These are phyloP conservation scores for Apiotrichum laibachii DNA, from an alignment of 1,284 basidiomycete genomes.

Conservation along the genomic window DNA sequence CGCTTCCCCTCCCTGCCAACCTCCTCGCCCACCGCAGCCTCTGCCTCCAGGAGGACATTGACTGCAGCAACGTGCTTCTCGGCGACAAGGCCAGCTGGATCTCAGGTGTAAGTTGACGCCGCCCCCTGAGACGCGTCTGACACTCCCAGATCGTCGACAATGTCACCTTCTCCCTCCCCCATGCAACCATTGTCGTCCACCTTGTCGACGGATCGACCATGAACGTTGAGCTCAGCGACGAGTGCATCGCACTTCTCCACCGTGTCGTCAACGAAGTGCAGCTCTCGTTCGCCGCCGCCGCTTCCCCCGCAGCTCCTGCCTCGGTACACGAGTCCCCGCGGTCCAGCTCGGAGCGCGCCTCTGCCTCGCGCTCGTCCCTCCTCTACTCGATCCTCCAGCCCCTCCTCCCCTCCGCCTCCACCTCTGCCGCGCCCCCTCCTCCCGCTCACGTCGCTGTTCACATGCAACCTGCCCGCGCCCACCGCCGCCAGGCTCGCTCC, in stretches of 20 bases:
- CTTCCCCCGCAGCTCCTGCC: conserved; percentile 22
- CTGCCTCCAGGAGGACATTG: conserved; percentile 48
- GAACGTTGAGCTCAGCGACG: conserved; percentile 34
- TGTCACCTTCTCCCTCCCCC: conserved; percentile 48
- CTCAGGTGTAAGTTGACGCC: conserved; percentile 33
- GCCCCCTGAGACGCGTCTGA: neutral
- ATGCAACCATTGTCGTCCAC: conserved; percentile 38
- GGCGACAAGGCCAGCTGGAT: conserved; percentile 53
- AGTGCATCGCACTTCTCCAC: conserved; percentile 35
- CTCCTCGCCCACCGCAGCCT: conserved; percentile 48
- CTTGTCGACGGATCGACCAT: conserved; percentile 45
- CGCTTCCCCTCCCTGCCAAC: conserved; percentile 48
- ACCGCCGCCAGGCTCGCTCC: conserved; percentile 69
- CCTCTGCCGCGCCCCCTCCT: neutral
- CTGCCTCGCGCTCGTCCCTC: conserved; percentile 29
- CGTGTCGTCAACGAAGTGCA: conserved; percentile 48
- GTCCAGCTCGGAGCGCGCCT: conserved; percentile 13
- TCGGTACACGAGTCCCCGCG: conserved; percentile 23
- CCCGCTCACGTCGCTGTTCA: conserved; percentile 24
- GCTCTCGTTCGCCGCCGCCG: conserved; percentile 43
- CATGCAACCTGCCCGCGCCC: conserved; percentile 55
- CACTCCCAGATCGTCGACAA: conserved; percentile 41
- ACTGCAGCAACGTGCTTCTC: conserved; percentile 48
- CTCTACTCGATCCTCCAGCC: conserved; percentile 48
- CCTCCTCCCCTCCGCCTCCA: conserved; percentile 29